Percentiles rank a stretch among this genome's conserved stretches.
phyloP scores from a whole-genome alignment of 2,329 filamentous ascomycete genomes.

The Furcasterigmium sp. region DNA sequence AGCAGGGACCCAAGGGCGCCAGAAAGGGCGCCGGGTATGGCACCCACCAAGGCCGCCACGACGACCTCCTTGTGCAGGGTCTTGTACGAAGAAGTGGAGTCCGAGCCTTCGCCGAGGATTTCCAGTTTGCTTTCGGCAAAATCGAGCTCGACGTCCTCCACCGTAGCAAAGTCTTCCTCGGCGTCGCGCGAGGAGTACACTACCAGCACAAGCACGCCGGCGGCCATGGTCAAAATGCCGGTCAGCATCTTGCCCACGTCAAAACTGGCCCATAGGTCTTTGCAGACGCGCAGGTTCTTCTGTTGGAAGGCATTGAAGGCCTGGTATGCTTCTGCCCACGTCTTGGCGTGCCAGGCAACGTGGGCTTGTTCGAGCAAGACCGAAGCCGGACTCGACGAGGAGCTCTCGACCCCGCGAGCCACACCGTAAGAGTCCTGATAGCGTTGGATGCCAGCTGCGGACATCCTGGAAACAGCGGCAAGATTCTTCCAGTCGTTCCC shows the following conservation, averaged over 20 bases:
- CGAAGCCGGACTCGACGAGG: conserved; percentile 35
- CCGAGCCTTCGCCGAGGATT: conserved; percentile 30
- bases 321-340: conserved; percentile 40
- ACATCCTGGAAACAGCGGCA: conserved; percentile 68
- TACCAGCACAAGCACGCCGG: conserved; percentile 63
- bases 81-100: conserved; percentile 25
- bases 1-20: conserved; percentile 25
- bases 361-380: conserved; percentile 44
- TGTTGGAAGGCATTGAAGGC: conserved; percentile 71
- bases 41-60: conserved; percentile 27
- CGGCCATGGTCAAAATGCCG: conserved; percentile 66
- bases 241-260: conserved; percentile 80
- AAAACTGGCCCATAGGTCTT: conserved; percentile 85
- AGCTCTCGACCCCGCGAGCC: conserved; percentile 63
- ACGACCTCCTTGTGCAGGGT: conserved; percentile 32
- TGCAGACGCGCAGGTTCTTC: conserved; percentile 73
- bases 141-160: conserved; percentile 54
- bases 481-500: conserved; percentile 73
- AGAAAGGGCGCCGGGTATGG: conserved; percentile 23
- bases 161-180: conserved; percentile 47
- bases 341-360: conserved; percentile 30
- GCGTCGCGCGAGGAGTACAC: conserved; percentile 63
- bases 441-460: conserved; percentile 79
- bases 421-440: conserved; percentile 82
- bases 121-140: conserved; percentile 54